A percentile compares a stretch with the other conserved stretches of the same genome.
These are phyloP conservation scores for Cerrena zonata DNA, from an alignment of 1,284 basidiomycete species.

Conservation along the genomic window DNA sequence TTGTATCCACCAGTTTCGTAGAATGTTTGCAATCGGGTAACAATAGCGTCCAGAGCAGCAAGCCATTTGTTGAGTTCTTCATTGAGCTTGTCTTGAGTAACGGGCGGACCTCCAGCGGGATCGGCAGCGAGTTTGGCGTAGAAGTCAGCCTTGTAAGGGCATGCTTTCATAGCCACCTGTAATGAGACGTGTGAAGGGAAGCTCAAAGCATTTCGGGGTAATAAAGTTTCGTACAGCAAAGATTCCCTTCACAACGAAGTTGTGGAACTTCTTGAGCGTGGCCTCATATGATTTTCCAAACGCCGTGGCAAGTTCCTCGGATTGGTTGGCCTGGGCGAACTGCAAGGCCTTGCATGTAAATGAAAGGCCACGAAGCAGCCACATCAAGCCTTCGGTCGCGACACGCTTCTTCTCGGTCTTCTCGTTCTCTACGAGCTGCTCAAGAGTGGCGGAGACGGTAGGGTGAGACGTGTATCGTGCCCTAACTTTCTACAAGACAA, in stretches of 20 bases:
- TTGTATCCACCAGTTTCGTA: conserved; percentile 55
- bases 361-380: conserved; percentile 83
- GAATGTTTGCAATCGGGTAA: conserved; percentile 66
- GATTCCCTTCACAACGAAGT: conserved; percentile 79
- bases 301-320: conserved; percentile 67
- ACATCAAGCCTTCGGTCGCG: conserved; percentile 88
- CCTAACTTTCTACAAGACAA: conserved; percentile 84
- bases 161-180: conserved; percentile 93
- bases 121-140: conserved; percentile 83
- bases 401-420: conserved; percentile 79
- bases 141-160: conserved; percentile 87
- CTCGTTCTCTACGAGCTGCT: conserved; percentile 82
- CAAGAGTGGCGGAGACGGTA: conserved; percentile 69
- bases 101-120: conserved; percentile 47
- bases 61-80: conserved; percentile 69
- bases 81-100: conserved; percentile 62
- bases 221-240: conserved; percentile 58
- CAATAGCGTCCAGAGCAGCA: conserved; percentile 63
- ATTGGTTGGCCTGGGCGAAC: conserved; percentile 62
- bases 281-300: conserved; percentile 82
- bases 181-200: conserved; percentile 7
- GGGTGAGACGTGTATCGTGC: conserved; percentile 70
- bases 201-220: no score
- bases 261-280: conserved; percentile 84
- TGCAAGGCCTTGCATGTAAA: conserved; percentile 88